Base-by-base conservation (phyloP, 192 early-diverging fungal genomes). In the Paraglomus brasilianum region DNA sequence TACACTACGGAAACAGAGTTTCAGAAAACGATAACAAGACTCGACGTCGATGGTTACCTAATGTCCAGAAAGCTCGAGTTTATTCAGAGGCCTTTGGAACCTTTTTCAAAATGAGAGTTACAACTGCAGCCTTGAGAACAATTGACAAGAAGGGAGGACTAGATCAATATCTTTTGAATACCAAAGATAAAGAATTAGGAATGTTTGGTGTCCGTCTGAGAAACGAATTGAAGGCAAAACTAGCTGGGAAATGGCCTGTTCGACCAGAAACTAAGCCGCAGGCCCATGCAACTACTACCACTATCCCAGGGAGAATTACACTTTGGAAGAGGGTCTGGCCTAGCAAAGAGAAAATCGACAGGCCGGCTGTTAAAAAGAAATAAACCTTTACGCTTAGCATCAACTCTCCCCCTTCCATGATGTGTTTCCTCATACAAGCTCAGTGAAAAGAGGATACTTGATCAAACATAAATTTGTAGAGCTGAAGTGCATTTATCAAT, bases 111-210 rank as follows among this genome's bases (percentile, higher is more conserved):
- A 75, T 93, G 48, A 82, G 85, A 39, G 81, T 89, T 53, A 91
- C 92, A 15, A 83, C 89, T 4, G 73, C 83, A 4, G 86, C 89
- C 5, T 74, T 92, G 11, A 85, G 89, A 36, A 89, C 89, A 0
- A 90, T 93, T 39, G 90, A 93, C 69, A 88, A 91, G 75, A 91
- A 92, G 79, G 92, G 92, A 22, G 92, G 92, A 4, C 72, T 93
- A 13, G 92, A 93, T 71, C 80, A 77, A 55, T 93, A 92, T 69
- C 68, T 93, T 44, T 75, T 92, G 38, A 75, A 80, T 43, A 91
- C 89, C 14, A 85, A 79, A 43, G 85, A 89, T 49, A 83, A 89
- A 64, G 83, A 89, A 9, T 80, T 91, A 66, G 82, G 74, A 53
- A 73, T 52, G 17, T 68, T 69, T 59, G 77, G 77, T 1, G 21